Base-by-base conservation (phyloP, 2,329 filamentous ascomycete species). In the Colletotrichum tofieldiae region DNA sequence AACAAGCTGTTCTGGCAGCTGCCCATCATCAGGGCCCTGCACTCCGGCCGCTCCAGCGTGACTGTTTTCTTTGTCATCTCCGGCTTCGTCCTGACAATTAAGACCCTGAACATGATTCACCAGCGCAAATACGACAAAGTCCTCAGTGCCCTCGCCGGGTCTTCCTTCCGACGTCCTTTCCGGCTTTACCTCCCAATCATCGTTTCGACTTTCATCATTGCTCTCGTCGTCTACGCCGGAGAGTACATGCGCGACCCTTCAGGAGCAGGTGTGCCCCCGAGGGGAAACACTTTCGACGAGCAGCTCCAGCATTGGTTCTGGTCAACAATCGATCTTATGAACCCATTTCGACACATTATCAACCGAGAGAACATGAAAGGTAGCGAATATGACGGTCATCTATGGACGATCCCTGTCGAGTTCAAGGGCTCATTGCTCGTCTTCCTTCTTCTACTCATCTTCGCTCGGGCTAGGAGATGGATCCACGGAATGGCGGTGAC, bases 391-490 rank as follows among this genome's bases (percentile, higher is more conserved):
- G 88, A 91, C 75, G 84, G 88, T 26, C 89, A 91, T 73, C 79
- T 91, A 23, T 91, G 89, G 89, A 91, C 89, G 3, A 90, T 91
- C 45, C 89, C 89, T 6, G 84, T 90, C 60, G 89, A 91, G 77
- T 90, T 89, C 76, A 83, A 86, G 68, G 87, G 86, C 77, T 90
- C 87, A 2, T 84, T 91, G 75, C 82, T 88, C 64, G 83, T 91
- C 14, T 91, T 91, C 78, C 79, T 90, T 7, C 81, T 84, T 26
- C 78, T 90, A n/a, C 69, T 90, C 5, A 88, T 83, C 26, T 84
- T 86, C 9, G 85, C 86, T 26, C 76, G 55, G 20, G 55, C 89
- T 37, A 82, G 82, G 49, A 83, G 81, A 16, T 77, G 75, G 75
- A 75, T 84, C 43, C 82, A 89, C 39, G 79, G 86, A 35, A 69